Base-by-base conservation (phyloP, 352 stramenopile species). In the Blastocystis hominis region DNA sequence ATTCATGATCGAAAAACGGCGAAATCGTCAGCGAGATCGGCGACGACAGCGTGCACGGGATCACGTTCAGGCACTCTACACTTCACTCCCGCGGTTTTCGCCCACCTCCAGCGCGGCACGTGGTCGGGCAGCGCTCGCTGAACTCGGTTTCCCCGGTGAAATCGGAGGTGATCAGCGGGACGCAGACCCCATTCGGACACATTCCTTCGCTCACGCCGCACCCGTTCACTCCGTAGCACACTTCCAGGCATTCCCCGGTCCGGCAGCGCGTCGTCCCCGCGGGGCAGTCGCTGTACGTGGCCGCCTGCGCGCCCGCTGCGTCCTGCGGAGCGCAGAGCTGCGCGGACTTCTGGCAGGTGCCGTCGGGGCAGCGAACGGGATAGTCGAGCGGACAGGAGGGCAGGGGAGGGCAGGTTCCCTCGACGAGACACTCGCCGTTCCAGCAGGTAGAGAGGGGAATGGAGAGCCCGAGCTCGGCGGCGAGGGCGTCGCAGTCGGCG, bases 361-460 rank as follows among this genome's bases (percentile, higher is more conserved):
- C 47, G 30, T 84, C 72, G 1, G 30, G 44, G 55, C 72, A 84
- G 50, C 72, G 72, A 15, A 84, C 72, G 10, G 72, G 50, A 10
- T 7, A 30, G 4, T 24, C 15, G 46, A n/a, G 46, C 6, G 72
- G 72, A 68, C 72, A 84, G 1, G 47, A 9, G 20, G 72, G 72
- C 3, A 84, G 72, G 15, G 72, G 72, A 4, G 47, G 47, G 46
- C 72, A 84, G 6, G 36, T n/a, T 5, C 20, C 56, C 24, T 47
- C 6, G 17, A 69, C n/a, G 9, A 84, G 72, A 84, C 72, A 84
- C 0, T 84, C 72, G 3, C 72, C 72, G n/a, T 64, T 84, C 72
- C 72, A 84, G 34, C 72, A 84, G 1, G 20, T 54, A 62, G 20
- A 30, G 6, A 80, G 70, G 6, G 72, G 17, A n/a, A 69, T 5